Percentiles rank a stretch among this genome's conserved stretches.
phyloP scores from a whole-genome alignment of 2,329 filamentous ascomycete species.

The Sporothrix sp. region DNA sequence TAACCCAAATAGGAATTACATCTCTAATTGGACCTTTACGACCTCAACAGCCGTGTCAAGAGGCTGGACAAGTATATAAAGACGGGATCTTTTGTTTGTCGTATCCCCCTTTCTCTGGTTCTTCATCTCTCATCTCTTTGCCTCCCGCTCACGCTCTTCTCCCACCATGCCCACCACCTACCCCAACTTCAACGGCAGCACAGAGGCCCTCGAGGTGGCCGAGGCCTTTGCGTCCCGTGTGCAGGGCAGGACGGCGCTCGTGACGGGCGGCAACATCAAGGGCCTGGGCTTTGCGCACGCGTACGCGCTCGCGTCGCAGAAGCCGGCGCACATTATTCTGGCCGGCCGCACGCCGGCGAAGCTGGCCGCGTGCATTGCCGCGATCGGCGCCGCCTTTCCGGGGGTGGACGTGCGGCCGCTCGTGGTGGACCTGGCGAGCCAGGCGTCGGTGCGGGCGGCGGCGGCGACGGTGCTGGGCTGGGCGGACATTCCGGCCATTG shows the following conservation, averaged over 20 bases:
- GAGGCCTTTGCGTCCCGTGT: conserved; percentile 26
- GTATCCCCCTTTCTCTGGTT: too few species aligned
- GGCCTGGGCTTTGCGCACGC: conserved; percentile 25
- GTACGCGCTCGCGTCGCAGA: conserved; percentile 24
- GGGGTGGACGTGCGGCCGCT: conserved; percentile 25
- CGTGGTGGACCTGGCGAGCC: conserved; percentile 29
- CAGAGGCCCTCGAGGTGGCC: conserved; percentile 31
- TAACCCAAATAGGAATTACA: too few species aligned
- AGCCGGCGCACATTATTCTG: conserved; percentile 9
- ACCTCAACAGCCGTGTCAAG: background rate
- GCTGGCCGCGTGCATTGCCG: conserved; percentile 26
- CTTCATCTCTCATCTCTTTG: background rate
- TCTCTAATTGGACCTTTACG: background rate
- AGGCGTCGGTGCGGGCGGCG: conserved; percentile 27
- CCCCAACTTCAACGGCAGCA: conserved; percentile 26
- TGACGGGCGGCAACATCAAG: conserved; percentile 28
- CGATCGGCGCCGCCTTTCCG: conserved; percentile 17
- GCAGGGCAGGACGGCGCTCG: conserved; percentile 28
- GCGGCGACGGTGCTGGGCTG: conserved; percentile 27
- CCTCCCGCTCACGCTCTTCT: background rate
- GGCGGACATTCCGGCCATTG: conserved; percentile 21
- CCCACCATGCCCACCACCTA: conserved; percentile 15
- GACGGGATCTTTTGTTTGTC: too few species aligned
- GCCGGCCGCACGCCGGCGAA: conserved; percentile 15
- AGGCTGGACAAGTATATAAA: background rate